Base-by-base conservation (phyloP, 768 basidiomycete species). In the Leccinum uliginosum region DNA sequence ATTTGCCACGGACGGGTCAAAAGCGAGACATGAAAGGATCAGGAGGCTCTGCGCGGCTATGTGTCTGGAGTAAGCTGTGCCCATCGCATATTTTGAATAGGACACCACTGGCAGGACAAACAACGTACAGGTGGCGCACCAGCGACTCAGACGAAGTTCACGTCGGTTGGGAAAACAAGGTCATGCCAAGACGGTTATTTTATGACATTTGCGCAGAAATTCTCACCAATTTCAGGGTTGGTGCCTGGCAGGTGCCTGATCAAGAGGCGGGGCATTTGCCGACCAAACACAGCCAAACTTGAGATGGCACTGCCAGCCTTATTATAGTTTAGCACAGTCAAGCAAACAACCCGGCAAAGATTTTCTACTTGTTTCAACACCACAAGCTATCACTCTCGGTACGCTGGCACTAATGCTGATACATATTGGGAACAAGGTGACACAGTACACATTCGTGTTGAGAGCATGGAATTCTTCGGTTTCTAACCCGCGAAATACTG, bases 1-100 rank as follows among this genome's bases (percentile, higher is more conserved):
- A 58, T 57, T 56, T 56, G 58, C 32, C n/a, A n/a, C n/a, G n/a
- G 30, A 43, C 26, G 35, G 10, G 15, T 19, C 24, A 26, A 54
- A 19, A 6, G 19, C 19, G 19, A n/a, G 32, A 19, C 27, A 19
- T n/a, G 23, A 45, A 21, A 46, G 15, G 23, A 24, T 40, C 32
- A 10, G 27, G 21, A 17, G 10, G 38, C 38, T 40, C 34, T 47
- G 24, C 15, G 26, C 44, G 11, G 17, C 40, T 27, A 17, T 26
- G 26, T n/a, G 27, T 27, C 40, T 19, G 23, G 26, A 4, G 8
- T 38, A 21, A 45, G 44, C 51, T 19, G 6, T 12, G 40, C 17
- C 1, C 35, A 43, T 43, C 49, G 17, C 15, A 9, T 23, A n/a
- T n/a, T 27, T 30, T n/a, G 6, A n/a, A 26, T 26, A 6, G 14